These are phyloP conservation scores for Cadophora sp. DNA, from an alignment of 2,329 filamentous ascomycete genomes.

Conservation along the genomic window DNA sequence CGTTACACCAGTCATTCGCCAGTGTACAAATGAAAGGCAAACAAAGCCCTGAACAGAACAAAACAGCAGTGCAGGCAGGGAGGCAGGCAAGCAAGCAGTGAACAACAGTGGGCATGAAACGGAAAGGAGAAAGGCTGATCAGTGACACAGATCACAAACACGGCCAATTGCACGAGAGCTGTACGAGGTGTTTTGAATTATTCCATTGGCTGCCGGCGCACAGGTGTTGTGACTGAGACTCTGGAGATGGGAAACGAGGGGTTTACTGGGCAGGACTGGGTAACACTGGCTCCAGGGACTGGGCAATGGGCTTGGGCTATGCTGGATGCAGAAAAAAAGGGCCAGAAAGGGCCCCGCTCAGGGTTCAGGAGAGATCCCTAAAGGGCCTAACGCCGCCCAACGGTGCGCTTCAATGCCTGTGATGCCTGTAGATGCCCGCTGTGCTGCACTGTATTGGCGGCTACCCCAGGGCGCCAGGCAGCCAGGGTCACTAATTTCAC, in stretches of 20 bases:
- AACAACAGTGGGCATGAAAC: constrained; percentile 31
- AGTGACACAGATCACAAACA: constrained; percentile 24
- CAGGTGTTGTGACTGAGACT: constrained; percentile 16
- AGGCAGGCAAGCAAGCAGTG: too few relatives aligned
- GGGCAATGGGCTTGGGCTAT: constrained; percentile 4
- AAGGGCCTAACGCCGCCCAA: constrained; percentile 1
- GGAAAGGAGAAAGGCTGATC: constrained; percentile 17
- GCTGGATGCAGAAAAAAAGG: neutral
- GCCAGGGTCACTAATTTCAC: constrained; percentile 9
- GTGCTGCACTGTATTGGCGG: constrained; percentile 4
- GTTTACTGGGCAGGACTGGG: neutral
- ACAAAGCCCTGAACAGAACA: constrained; percentile 31
- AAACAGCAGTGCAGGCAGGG: too few relatives aligned
- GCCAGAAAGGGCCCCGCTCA: neutral
- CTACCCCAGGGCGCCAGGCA: neutral
- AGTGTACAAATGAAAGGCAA: constrained; percentile 28
- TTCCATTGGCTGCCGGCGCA: constrained; percentile 9
- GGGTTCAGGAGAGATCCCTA: constrained; percentile 2
- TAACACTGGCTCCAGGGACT: neutral
- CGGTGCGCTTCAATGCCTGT: constrained; percentile 3
- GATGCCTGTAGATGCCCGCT: constrained; percentile 6
- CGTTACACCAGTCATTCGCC: constrained; percentile 27
- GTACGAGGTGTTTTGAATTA: constrained; percentile 17
- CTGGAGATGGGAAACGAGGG: constrained; percentile 10
- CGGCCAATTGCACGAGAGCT: constrained; percentile 20